Conservation (phyloP, 1,284 basidiomycete species). For the Jaminaea rosea region DNA sequence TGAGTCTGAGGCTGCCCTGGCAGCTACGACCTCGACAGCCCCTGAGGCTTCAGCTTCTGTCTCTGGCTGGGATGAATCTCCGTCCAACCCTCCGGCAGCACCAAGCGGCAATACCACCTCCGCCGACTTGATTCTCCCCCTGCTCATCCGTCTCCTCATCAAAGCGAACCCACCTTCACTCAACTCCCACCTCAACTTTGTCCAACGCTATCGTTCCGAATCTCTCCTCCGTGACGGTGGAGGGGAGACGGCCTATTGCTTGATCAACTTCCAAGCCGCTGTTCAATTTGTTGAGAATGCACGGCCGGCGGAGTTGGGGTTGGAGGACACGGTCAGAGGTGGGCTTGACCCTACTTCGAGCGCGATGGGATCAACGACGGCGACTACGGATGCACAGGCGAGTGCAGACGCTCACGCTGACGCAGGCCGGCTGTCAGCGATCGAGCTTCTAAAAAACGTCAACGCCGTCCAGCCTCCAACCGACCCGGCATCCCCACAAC, state of each 20-base stretch:
- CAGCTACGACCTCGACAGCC: neutral
- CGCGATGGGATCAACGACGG: no score
- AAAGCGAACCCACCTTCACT: conserved; percentile 81
- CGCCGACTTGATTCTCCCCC: conserved; percentile 68
- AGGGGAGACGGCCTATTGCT: conserved; percentile 80
- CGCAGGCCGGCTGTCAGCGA: no score
- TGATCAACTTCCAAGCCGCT: conserved; percentile 86
- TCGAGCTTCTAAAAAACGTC: no score
- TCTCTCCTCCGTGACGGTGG: conserved; percentile 52
- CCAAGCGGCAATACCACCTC: conserved; percentile 4
- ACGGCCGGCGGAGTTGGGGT: conserved; percentile 68
- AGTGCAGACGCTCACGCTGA: no score
- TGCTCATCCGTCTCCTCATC: conserved; percentile 84
- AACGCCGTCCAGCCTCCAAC: no score
- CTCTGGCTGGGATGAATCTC: neutral
- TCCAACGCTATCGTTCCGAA: conserved; percentile 69
- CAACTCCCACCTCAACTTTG: conserved; percentile 65
- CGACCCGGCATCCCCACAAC: no score
- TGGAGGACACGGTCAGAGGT: conserved; percentile 57
- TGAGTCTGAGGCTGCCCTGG: neutral
- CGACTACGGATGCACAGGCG: no score
- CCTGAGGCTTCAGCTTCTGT: neutral
- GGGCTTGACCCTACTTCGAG: no score
- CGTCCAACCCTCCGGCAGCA: neutral
- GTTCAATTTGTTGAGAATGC: conserved; percentile 89